Evolutionary conservation across 1,284 basidiomycete species (phyloP).

Genomic region (Amylostereum areolatum): DNA sequence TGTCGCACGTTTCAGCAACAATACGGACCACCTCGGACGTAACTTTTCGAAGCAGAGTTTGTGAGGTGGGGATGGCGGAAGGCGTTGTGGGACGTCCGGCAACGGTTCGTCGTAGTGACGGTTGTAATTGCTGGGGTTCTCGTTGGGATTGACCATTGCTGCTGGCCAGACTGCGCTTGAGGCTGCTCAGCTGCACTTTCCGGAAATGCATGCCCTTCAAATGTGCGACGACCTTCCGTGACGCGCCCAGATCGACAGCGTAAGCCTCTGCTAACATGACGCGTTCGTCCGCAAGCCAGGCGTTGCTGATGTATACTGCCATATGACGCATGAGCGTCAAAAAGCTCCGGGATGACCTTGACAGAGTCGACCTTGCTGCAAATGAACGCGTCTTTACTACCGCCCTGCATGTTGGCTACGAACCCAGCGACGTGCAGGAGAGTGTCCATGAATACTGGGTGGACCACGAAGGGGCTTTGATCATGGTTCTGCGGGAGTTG

Average conservation of each 20-base stretch:
- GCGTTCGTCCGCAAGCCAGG: conserved; percentile 34
- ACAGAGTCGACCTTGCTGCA: conserved; percentile 50
- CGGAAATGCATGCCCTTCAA: conserved; percentile 53
- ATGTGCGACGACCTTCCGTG: conserved; percentile 40
- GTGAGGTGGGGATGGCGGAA: conserved; percentile 2
- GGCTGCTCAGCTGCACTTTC: conserved; percentile 39
- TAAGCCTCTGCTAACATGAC: conserved; percentile 43
- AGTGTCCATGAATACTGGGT: conserved; percentile 61
- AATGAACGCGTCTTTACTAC: conserved; percentile 50
- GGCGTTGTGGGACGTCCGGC: background rate
- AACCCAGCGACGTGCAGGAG: conserved; percentile 66
- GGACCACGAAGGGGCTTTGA: conserved; percentile 31
- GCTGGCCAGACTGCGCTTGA: conserved; percentile 38
- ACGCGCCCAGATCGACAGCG: conserved; percentile 33
- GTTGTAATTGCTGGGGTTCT: background rate
- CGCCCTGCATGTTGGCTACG: conserved; percentile 52
- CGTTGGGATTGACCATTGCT: conserved; percentile 18
- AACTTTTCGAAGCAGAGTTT: conserved; percentile 2
- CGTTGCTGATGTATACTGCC: conserved; percentile 46
- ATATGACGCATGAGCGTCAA: conserved; percentile 38
- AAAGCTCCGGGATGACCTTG: conserved; percentile 34
- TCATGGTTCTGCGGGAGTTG: conserved; percentile 30
- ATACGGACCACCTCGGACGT: conserved; percentile 22
- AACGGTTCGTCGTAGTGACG: no score
- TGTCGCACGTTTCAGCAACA: conserved; percentile 38